phyloP scores from a whole-genome alignment of 2,329 filamentous ascomycete species.

The Microcyclosporella mali region DNA sequence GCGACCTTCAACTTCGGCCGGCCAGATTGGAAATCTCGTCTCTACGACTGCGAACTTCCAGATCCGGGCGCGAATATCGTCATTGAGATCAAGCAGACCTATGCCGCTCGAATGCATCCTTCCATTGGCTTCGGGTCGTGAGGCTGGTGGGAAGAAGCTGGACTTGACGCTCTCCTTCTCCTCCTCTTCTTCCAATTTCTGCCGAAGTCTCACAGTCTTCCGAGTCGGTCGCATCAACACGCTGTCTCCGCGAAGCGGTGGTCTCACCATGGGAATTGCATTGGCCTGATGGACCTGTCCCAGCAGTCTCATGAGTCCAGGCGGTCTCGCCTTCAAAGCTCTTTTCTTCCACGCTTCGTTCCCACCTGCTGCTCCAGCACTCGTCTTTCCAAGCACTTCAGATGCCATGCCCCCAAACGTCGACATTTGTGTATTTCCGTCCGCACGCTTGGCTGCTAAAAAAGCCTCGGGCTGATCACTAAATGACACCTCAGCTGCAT shows the following conservation, averaged over 20 bases:
- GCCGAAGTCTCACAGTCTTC: not conserved
- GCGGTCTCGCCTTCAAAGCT: constrained; percentile 3
- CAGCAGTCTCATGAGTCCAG: too few relatives aligned
- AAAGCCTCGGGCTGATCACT: too few relatives aligned
- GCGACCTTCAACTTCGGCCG: constrained; percentile 7
- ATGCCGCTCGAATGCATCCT: not conserved
- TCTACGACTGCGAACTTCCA: constrained; percentile 19
- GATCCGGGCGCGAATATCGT: constrained; percentile 14
- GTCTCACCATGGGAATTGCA: too few relatives aligned
- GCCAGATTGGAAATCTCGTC: constrained; percentile 16
- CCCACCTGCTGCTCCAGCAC: not conserved
- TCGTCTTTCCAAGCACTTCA: not conserved
- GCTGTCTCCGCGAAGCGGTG: not conserved
- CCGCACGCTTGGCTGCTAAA: too few relatives aligned
- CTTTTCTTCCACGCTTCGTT: constrained; percentile 2
- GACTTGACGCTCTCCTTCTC: too few relatives aligned
- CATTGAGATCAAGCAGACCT: constrained; percentile 6
- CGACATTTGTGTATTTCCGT: not conserved
- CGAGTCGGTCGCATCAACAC: not conserved
- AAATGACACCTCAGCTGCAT: not conserved
- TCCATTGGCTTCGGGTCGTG: too few relatives aligned
- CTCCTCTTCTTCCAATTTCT: too few relatives aligned
- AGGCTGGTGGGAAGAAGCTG: too few relatives aligned
- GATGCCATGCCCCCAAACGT: too few relatives aligned
- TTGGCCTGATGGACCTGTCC: not conserved